A percentile compares a stretch with the other conserved stretches of the same genome.
Conservation (phyloP, 176 grass and related monocot species). For the Zea luxurians region DNA sequence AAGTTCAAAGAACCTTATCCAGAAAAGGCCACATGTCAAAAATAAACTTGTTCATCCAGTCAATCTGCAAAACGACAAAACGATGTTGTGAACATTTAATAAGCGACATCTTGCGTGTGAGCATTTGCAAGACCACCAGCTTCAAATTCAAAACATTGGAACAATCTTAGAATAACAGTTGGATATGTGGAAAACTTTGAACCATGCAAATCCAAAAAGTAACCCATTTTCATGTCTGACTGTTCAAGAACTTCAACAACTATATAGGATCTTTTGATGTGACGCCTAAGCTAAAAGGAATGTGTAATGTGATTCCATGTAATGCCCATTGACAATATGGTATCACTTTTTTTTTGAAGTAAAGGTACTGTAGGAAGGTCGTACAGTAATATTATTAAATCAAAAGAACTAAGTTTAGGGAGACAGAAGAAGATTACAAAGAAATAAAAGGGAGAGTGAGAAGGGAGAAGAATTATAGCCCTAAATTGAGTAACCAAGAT, state of each 20-base stretch:
- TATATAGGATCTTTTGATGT: neutral
- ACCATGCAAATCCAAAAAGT: neutral
- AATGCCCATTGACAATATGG: neutral
- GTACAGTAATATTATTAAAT: too few species aligned
- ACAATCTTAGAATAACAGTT: neutral
- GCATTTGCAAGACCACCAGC: neutral
- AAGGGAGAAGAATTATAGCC: too few species aligned
- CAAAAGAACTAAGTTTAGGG: too few species aligned
- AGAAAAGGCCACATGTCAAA: constrained; percentile 84
- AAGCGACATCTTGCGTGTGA: neutral
- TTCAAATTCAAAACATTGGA: neutral
- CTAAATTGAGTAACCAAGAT: too few species aligned
- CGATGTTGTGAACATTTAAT: constrained; percentile 15
- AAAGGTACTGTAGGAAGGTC: too few species aligned
- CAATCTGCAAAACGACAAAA: constrained; percentile 55
- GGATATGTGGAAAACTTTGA: neutral
- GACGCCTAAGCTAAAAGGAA: neutral
- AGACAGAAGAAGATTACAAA: too few species aligned
- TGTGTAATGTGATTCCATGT: neutral
- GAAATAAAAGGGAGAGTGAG: too few species aligned
- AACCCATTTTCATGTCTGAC: neutral
- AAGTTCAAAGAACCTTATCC: constrained; percentile 75
- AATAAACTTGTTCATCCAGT: constrained; percentile 93
- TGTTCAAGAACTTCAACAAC: neutral
- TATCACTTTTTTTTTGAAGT: neutral